Base-by-base conservation (phyloP, 2,329 filamentous ascomycete genomes). In the Phoma sp. region DNA sequence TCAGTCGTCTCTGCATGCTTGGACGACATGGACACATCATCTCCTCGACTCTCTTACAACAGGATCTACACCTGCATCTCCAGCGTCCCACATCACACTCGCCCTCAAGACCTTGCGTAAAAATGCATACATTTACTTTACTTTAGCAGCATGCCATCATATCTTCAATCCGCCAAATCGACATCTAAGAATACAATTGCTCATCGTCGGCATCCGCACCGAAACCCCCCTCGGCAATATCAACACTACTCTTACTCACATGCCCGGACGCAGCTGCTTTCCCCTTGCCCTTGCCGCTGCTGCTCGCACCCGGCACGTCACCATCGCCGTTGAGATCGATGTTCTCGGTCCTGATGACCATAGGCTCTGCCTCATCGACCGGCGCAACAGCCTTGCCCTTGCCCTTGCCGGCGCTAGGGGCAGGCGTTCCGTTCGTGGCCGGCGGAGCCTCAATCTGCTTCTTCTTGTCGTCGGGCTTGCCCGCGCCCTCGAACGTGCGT, bases 401-500 rank as follows among this genome's bases (percentile, higher is more conserved):
- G 30, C 76, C 74, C 69, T 75, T 50, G 2, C n/a, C n/a, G n/a
- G n/a, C n/a, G n/a, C n/a, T n/a, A n/a, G n/a, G n/a, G n/a, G 17
- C 33, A 4, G 20, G 6, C 10, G 9, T 11, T 11, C 28, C 38
- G n/a, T 32, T 30, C 15, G 20, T 20, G 14, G 12, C 17, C 17
- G 30, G 17, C 25, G 28, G 28, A 15, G 46, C 46, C 10, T 42
- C 37, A 14, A 39, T 32, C 26, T 39, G 25, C 34, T 38, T 47
- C 33, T 78, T 75, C 57, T 80, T 77, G 5, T 65, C 57, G 33
- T 75, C 73, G 68, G 74, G 77, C 74, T 74, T 81, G 20, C 78
- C 77, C 5, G 74, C 77, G 9, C 88, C 88, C 70, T 99, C 95
- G 69, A 99, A 99, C 15, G 86, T 84, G 15, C 84, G 86, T 32